Base-by-base conservation (phyloP, 441 rosid species). In the Gossypium trilobum region DNA sequence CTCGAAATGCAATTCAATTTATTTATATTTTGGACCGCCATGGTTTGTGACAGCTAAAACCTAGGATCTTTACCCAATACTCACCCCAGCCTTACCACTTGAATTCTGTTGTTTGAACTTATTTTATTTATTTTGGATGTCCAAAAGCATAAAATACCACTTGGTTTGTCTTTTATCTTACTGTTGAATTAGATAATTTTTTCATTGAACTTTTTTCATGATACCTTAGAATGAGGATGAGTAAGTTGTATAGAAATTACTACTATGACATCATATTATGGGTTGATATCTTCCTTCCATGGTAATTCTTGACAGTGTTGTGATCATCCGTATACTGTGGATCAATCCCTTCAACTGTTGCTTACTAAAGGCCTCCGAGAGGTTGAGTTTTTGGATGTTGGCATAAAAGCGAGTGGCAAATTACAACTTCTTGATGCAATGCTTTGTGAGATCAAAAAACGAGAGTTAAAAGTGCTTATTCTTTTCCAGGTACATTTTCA, bases 341-440 rank as follows among this genome's bases (percentile, higher is more conserved):
- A 91, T 82, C 54, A 80, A 68, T 77, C 79, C 51, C 76, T 84
- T 70, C 85, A 80, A 66, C 59, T 25, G 57, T 73, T 74, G 63
- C 78, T 88, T 66, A 72, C 68, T 17, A 78, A 82, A 74, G 87
- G 82, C 71, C 77, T 81, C 44, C 56, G 73, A 73, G 71, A 6
- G 73, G 75, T 50, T 65, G 83, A 92, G 54, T 27, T 71, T 71
- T 77, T 92, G 79, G 91, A 92, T 75, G 80, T 86, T 79, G 99
- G 88, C 74, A 85, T 89, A 82, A 87, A 90, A 84, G 99, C 94
- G 54, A 88, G 99, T 67, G 96, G 97, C 69, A 95, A 95, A 81
- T 84, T 93, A 72, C 86, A 83, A 68, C 86, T 91, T 73, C 92
- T 95, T 67, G 91, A 90, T 65, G 82, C 78, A 33, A 82, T 95